phyloP scores from a whole-genome alignment of 371 early-diverging fungal species.

The Mortierella sp. region DNA sequence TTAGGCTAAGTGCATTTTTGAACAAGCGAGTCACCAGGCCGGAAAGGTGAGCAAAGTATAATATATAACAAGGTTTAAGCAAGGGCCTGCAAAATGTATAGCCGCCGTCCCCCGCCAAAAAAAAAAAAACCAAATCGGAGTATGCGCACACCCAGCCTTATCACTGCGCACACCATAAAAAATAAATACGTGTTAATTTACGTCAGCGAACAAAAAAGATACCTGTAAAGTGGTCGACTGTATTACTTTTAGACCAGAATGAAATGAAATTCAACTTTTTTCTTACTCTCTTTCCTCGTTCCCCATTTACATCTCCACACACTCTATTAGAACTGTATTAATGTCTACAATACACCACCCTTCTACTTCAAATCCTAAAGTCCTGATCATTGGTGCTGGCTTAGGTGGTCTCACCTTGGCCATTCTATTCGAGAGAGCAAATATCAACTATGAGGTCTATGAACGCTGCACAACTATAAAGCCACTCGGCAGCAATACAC shows the following conservation, averaged over 20 bases:
- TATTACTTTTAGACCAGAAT: no score
- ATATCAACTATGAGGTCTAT: constrained; percentile 21
- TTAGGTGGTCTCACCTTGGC: constrained; percentile 38
- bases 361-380: constrained; percentile 12
- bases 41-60: neutral
- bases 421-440: constrained; percentile 31
- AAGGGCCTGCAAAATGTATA: no score
- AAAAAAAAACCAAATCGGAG: constrained; percentile 4
- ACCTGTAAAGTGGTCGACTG: no score
- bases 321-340: no score
- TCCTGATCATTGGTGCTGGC: constrained; percentile 36
- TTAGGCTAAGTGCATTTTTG: constrained; percentile 67
- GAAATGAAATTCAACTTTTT: no score
- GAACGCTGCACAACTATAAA: constrained; percentile 13
- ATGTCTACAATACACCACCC: no score
- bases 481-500: constrained; percentile 17
- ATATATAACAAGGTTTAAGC: neutral
- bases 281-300: no score
- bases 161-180: no score
- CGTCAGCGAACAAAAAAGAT: no score
- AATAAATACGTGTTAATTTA: no score
- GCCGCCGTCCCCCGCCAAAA: neutral
- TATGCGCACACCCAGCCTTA: no score
- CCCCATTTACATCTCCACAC: no score
- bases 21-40: neutral